phyloP scores from a whole-genome alignment of 345 rosid species.

The Eucalyptus leucophloia region DNA sequence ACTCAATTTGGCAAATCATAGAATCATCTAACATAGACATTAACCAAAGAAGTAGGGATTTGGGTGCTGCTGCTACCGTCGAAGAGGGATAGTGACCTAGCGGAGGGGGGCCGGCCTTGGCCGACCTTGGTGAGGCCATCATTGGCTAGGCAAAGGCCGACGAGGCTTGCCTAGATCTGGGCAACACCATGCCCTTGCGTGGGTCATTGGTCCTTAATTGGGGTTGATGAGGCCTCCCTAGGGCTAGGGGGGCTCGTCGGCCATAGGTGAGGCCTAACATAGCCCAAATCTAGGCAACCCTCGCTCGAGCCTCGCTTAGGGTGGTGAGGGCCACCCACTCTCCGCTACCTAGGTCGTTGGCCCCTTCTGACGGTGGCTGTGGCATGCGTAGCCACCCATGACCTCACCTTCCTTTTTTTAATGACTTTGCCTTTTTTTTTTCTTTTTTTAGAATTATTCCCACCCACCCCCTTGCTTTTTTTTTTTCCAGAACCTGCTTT shows the following conservation, averaged over 20 bases:
- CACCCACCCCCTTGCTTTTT: no score
- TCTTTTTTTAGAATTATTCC: no score
- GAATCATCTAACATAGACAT: accelerated
- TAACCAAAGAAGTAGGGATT: not conserved
- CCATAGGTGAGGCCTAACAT: accelerated
- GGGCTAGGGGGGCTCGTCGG: accelerated
- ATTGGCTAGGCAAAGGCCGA: accelerated
- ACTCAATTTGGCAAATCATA: not conserved
- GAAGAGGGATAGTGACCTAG: accelerated
- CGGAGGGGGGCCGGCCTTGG: accelerated
- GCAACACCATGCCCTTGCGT: accelerated
- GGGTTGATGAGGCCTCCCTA: no score
- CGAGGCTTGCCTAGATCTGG: accelerated
- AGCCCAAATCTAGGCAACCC: no score
- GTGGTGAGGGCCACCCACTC: accelerated
- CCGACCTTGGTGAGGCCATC: no score
- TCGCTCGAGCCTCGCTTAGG: no score
- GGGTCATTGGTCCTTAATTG: accelerated
- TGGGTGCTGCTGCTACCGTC: accelerated
- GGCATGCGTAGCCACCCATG: no score
- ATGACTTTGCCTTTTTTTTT: no score
- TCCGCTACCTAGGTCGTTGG: accelerated
- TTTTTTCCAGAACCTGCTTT: no score
- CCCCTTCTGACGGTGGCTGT: accelerated
- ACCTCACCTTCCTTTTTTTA: no score